Evolutionary conservation across 129 eudicot genomes (phyloP).

Genomic region (Helianthus tuberosus): DNA sequence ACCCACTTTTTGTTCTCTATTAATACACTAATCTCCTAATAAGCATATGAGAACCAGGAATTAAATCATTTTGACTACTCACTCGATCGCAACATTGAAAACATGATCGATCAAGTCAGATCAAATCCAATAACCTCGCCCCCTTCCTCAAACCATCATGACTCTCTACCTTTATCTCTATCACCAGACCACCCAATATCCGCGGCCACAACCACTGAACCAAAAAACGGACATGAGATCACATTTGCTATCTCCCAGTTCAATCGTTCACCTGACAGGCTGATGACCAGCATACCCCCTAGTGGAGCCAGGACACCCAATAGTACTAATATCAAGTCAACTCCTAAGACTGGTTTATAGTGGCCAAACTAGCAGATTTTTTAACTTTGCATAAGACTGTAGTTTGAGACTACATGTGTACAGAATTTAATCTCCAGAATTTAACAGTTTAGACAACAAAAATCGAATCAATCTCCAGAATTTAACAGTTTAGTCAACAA

Average conservation of each 20-base stretch:
- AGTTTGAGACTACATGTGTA: too few species aligned
- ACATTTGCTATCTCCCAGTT: conserved; percentile 1
- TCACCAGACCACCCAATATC: conserved; percentile 7
- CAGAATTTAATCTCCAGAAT: too few species aligned
- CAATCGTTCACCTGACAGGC: not conserved
- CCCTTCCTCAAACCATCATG: conserved; percentile 1
- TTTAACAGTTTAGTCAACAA: too few species aligned
- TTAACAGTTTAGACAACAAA: too few species aligned
- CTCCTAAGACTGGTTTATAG: too few species aligned
- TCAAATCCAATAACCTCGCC: not conserved
- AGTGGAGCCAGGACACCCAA: conserved; percentile 14
- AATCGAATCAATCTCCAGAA: too few species aligned
- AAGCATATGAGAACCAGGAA: not conserved
- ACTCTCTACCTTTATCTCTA: not conserved
- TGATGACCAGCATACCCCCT: not conserved
- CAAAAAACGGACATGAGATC: conserved; percentile 2
- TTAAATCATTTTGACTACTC: not conserved
- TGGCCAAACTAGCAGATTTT: too few species aligned
- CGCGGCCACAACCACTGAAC: not conserved
- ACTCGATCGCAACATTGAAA: not conserved
- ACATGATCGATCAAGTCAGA: not conserved
- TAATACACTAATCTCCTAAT: not conserved
- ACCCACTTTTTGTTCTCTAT: not conserved
- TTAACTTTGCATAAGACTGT: too few species aligned
- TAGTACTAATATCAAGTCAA: not conserved